phyloP scores from a whole-genome alignment of 176 grass and related monocot genomes.

The Triticum timopheevii region DNA sequence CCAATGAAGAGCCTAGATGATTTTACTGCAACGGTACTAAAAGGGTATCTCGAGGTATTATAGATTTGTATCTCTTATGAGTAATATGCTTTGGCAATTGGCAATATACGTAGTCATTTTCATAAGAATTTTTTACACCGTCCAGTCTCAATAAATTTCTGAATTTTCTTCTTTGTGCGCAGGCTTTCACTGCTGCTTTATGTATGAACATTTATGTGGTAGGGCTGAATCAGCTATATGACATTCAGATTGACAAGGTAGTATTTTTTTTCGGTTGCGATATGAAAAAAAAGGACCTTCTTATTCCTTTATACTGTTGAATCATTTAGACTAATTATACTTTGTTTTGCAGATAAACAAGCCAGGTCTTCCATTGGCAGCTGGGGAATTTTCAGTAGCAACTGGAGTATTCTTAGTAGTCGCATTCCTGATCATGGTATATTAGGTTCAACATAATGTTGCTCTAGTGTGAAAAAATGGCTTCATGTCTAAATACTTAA shows the following conservation, averaged over 20 bases:
- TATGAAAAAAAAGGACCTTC: not conserved
- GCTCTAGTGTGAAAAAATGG: not conserved
- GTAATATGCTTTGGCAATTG: not conserved
- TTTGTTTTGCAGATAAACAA: conserved; percentile 65
- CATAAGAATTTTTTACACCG: not conserved
- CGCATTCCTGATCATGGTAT: conserved; percentile 59
- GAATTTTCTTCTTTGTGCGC: not conserved
- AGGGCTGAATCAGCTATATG: conserved; percentile 77
- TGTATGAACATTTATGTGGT: conserved; percentile 94
- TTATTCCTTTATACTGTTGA: not conserved
- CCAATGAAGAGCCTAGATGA: conserved; percentile 55
- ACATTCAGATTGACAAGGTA: conserved; percentile 87
- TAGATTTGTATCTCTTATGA: not conserved
- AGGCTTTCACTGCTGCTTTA: conserved; percentile 71
- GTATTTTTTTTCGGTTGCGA: not conserved
- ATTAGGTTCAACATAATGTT: not conserved
- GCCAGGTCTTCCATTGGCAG: conserved; percentile 70
- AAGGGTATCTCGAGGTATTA: conserved; percentile 57
- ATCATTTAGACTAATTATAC: conserved; percentile 5
- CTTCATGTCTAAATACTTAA: not conserved
- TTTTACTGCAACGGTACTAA: conserved; percentile 44
- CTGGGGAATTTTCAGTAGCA: conserved; percentile 61
- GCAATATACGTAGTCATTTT: not conserved
- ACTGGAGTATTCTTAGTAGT: conserved; percentile 54
- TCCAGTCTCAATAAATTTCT: not conserved